Conservation (phyloP, 768 basidiomycete species). For the Strobilomyces echinocephalus region DNA sequence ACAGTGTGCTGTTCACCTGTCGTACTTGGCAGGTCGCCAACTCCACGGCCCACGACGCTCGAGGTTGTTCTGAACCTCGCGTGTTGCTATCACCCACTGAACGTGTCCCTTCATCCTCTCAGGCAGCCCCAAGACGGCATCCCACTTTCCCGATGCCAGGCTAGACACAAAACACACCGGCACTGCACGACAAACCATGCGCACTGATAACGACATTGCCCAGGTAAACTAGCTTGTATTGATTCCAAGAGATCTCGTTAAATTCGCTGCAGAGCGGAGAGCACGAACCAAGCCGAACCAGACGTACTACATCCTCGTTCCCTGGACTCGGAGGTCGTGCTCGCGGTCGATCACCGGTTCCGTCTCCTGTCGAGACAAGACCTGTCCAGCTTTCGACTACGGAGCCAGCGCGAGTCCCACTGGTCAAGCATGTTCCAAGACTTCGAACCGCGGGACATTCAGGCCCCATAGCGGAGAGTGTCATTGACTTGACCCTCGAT, state of each 20-base stretch:
- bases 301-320: neutral
- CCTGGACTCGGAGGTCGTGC: neutral
- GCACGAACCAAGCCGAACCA: conserved; percentile 4
- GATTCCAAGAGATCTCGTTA: neutral
- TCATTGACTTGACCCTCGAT: conserved; percentile 10
- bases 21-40: neutral
- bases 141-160: neutral
- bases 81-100: neutral
- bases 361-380: neutral
- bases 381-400: neutral
- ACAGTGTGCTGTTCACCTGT: conserved; percentile 10
- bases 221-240: conserved; percentile 9
- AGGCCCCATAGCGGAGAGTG: neutral
- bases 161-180: neutral
- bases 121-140: neutral
- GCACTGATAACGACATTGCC: neutral
- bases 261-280: conserved; percentile 12
- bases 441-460: neutral
- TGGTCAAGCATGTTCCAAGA: neutral
- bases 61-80: conserved; percentile 4
- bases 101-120: neutral
- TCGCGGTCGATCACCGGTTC: neutral
- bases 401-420: neutral
- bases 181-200: neutral
- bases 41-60: neutral